A percentile compares a stretch with the other conserved stretches of the same genome.
Evolutionary conservation across 495 filamentous ascomycete genomes (phyloP).

Genomic region (Aspergillus carlsbadensis): DNA sequence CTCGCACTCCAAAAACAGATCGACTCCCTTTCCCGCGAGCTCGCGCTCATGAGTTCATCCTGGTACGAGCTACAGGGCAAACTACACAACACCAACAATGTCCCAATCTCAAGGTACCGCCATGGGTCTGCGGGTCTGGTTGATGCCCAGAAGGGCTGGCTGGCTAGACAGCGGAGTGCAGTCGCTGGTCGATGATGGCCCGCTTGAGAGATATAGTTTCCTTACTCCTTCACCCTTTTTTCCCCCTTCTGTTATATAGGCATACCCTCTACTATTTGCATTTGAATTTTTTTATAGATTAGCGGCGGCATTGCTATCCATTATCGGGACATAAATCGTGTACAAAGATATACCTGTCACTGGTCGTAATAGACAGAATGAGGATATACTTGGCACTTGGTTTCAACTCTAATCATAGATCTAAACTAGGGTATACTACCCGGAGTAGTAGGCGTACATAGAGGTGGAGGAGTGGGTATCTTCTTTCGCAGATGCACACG

Average conservation of each 20-base stretch:
- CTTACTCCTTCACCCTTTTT: not conserved
- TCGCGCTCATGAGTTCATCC: slow-evolving; percentile 78
- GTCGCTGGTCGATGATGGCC: slow-evolving; percentile 48
- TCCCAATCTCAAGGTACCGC: slow-evolving; percentile 54
- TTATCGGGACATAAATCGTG: not conserved
- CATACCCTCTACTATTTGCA: not conserved
- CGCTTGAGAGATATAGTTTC: not conserved
- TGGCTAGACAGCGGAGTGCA: slow-evolving; percentile 81
- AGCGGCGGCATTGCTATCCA: not conserved
- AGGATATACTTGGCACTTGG: no score
- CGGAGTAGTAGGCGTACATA: no score
- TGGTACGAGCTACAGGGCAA: slow-evolving; percentile 89
- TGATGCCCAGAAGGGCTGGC: slow-evolving; percentile 82
- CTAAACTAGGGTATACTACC: no score
- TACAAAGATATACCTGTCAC: not conserved
- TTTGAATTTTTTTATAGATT: not conserved
- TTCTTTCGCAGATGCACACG: no score
- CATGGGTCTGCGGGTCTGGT: slow-evolving; percentile 56
- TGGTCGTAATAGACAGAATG: not conserved
- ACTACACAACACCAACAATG: slow-evolving; percentile 86
- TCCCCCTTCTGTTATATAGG: not conserved
- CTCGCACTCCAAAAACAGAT: slow-evolving; percentile 62
- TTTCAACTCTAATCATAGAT: not conserved
- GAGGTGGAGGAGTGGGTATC: no score
- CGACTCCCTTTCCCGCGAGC: slow-evolving; percentile 72